Evolutionary conservation across 1,284 basidiomycete genomes (phyloP), one percentile per base, ranked within the genome.

Genomic region (Sanghuangporus baumii): DNA sequence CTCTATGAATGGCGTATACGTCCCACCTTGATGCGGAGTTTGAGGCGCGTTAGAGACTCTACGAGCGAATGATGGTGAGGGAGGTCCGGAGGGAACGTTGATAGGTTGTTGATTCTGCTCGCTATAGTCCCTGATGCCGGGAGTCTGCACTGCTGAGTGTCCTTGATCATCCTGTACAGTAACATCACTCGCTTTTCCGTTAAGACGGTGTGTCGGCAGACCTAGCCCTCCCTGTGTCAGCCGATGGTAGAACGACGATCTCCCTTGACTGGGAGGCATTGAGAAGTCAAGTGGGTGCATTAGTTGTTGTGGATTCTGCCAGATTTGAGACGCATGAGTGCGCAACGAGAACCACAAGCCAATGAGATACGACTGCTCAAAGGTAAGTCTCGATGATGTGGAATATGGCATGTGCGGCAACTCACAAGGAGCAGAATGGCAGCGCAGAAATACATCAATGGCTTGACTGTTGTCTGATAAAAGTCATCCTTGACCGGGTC

Each of bases 271-370:
- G 52, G 69, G 31, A 55, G 69, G 48, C 67, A 74, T 76, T 7
- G 82, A 78, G 14, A 87, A 70, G 51, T 94, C 92, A 61, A 84
- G 72, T 2, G 83, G 78, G 40, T 92, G 87, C 68, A 95, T 79
- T 12, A 95, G 79, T 65, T 88, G 91, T 70, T 94, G 92, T 2
- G 94, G 94, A 71, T 98, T 98, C 73, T 99, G 96, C 97, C 97
- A 99, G 69, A 99, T 99, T 73, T 99, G 97, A 14, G 92, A 90
- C 2, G 97, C 97, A 73, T 99, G 97, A 0, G 97, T 99, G 52
- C 95, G 90, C 18, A 99, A 85, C 52, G 96, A 98, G 80, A 99
- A 99, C 97, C 97, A 99, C 0, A 99, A 80, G 40, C 97, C 97
- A 63, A 99, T 87, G 52, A 97, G 84, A 75, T 99, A 99, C 0